Evolutionary conservation across 305 asterid species (phyloP).

Genomic region (Solanum hybrid): DNA sequence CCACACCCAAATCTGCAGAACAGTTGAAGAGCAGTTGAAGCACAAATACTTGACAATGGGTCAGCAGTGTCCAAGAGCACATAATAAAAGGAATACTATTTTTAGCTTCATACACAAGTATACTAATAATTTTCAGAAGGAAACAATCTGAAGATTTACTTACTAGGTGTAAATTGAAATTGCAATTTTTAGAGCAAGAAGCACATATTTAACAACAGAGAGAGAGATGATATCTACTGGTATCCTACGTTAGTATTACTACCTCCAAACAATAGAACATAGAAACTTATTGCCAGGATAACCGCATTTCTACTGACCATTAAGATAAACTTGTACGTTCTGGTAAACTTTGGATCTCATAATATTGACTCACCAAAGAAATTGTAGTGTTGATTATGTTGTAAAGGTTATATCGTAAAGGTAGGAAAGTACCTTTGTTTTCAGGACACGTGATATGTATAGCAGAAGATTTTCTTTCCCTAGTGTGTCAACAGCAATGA

Average conservation of each 20-base stretch:
- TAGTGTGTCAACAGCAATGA: conserved; percentile 67
- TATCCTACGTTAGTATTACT: not conserved
- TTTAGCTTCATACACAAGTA: not conserved
- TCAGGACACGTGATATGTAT: conserved; percentile 43
- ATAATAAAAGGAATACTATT: not conserved
- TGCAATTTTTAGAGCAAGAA: not conserved
- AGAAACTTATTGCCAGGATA: not conserved
- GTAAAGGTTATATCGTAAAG: not conserved
- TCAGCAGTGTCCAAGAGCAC: not conserved
- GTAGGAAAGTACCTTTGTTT: conserved; percentile 47
- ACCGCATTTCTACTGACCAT: not conserved
- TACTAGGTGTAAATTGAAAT: not conserved
- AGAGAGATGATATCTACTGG: not conserved
- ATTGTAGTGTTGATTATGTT: not conserved
- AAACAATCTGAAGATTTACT: not conserved
- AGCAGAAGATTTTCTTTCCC: conserved; percentile 91
- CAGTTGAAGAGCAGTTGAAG: conserved; percentile 5
- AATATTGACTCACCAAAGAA: not conserved
- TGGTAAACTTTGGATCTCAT: not conserved
- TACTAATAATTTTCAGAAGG: not conserved
- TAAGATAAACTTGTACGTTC: not conserved
- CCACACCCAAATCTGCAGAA: conserved; percentile 85
- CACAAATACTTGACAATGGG: not conserved
- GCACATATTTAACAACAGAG: not conserved
- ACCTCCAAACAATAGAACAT: not conserved